Base-by-base conservation (phyloP, 2,329 filamentous ascomycete species). In the Teratosphaeria nubilosa region DNA sequence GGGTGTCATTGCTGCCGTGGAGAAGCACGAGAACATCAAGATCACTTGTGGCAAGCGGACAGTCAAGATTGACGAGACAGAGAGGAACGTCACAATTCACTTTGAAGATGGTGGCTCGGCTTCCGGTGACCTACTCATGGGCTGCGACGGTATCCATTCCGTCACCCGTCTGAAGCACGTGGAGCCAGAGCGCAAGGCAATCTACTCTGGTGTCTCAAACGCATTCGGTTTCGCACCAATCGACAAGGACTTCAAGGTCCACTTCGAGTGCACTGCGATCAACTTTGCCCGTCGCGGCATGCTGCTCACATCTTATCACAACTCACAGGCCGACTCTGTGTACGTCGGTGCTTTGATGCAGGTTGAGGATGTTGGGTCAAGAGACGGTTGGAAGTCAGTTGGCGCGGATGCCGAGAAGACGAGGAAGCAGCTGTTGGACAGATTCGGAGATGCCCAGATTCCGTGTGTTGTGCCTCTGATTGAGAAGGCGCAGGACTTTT, bases 261-360 rank as follows among this genome's bases (percentile, higher is more conserved):
- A 74, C 57, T 77, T 77, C 61, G 65, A 73, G 45, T 73, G 71
- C 59, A 73, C 71, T 0, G 75, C 70, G 5, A 77, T 77, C 72
- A 77, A 77, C 65, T 76, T 77, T 59, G 74, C 74, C 4, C 71
- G 73, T 25, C 68, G 73, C 30, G 75, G 75, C 45, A 76, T 77
- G 68, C 69, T 77, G n/a, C 65, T 77, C 3, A 76, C 75, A 3
- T 71, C 68, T 34, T 77, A 71, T 66, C 72, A 75, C 66, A 69
- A 70, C 51, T 63, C 65, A 4, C 61, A 64, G 6, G 67, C 69
- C 51, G 70, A 74, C 58, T 70, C 67, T 2, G 68, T 77, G 20
- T 77, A 77, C 60, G 74, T 77, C 1, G 75, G 75, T 34, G 75
- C 70, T 0, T 66, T 77, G 48, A 76, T 77, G 74, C 73, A 76